Evolutionary conservation across 352 stramenopile species (phyloP).

Genomic region (Phytophthora palmivora): DNA sequence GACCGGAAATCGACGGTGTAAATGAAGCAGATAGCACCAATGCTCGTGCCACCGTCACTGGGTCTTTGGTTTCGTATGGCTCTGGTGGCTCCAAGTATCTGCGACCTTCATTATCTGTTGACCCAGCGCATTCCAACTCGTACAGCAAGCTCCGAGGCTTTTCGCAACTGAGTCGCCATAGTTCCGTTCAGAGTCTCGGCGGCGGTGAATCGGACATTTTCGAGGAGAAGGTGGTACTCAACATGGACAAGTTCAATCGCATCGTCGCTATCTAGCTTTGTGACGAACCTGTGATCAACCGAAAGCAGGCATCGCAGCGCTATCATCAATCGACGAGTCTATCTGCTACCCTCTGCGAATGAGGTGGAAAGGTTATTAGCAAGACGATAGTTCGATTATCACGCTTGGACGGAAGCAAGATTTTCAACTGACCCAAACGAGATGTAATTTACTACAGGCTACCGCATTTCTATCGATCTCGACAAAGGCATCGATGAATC

Average conservation of each 20-base stretch:
- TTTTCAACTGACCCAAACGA: too few species aligned
- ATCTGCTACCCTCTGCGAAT: not conserved
- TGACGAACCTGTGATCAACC: not conserved
- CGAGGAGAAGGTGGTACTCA: conserved; percentile 31
- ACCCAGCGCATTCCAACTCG: conserved; percentile 27
- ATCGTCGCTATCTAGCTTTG: conserved; percentile 20
- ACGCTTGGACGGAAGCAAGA: conserved; percentile 8
- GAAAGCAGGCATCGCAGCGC: conserved; percentile 11
- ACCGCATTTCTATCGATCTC: too few species aligned
- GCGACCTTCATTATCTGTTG: conserved; percentile 18
- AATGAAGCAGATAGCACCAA: conserved; percentile 5
- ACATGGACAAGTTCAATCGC: conserved; percentile 25
- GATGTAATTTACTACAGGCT: too few species aligned
- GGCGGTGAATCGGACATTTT: conserved; percentile 8
- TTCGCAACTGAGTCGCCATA: conserved; percentile 32
- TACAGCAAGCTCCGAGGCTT: conserved; percentile 30
- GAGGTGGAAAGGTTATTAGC: conserved; percentile 7
- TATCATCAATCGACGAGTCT: conserved; percentile 3
- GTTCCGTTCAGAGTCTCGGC: conserved; percentile 23
- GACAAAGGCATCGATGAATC: too few species aligned
- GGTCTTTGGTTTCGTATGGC: conserved; percentile 5
- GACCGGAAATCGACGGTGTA: conserved; percentile 4
- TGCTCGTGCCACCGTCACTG: conserved; percentile 1
- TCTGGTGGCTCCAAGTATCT: conserved; percentile 23
- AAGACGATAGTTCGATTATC: not conserved